Evolutionary conservation across 441 rosid species (phyloP).

Genomic region (Metrosideros polymorpha): DNA sequence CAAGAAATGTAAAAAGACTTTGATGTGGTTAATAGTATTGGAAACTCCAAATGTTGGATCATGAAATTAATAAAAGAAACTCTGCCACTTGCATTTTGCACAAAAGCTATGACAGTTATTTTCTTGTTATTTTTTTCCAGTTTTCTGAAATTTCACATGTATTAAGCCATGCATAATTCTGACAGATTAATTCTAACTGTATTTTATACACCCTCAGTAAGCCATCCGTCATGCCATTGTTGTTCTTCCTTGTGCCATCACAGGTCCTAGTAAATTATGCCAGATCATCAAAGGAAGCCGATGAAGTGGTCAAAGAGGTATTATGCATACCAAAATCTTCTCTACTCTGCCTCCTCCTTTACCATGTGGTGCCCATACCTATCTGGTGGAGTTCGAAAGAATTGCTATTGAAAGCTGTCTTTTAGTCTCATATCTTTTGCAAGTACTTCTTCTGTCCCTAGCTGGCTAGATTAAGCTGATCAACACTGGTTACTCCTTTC

Average conservation of each 20-base stretch:
- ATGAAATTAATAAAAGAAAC: neutral
- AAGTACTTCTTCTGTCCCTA: neutral
- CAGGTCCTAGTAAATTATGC: conserved; percentile 97
- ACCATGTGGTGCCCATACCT: neutral
- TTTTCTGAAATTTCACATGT: neutral
- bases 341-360: neutral
- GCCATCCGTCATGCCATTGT: neutral
- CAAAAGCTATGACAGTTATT: neutral
- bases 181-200: neutral
- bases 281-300: conserved; percentile 88
- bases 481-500: neutral
- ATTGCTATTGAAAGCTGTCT: neutral
- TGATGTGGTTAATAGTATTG: neutral
- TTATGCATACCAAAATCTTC: neutral
- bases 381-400: neutral
- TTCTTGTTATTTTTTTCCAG: neutral
- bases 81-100: neutral
- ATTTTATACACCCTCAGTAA: neutral
- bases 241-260: conserved; percentile 1
- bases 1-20: neutral
- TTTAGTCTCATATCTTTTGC: neutral
- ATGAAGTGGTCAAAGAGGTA: conserved; percentile 86
- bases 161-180: neutral
- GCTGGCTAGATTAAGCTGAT: neutral
- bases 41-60: neutral